Evolutionary conservation across 129 eudicot genomes (phyloP), one percentile per base, ranked within the genome.

Genomic region (Calendula officinalis): DNA sequence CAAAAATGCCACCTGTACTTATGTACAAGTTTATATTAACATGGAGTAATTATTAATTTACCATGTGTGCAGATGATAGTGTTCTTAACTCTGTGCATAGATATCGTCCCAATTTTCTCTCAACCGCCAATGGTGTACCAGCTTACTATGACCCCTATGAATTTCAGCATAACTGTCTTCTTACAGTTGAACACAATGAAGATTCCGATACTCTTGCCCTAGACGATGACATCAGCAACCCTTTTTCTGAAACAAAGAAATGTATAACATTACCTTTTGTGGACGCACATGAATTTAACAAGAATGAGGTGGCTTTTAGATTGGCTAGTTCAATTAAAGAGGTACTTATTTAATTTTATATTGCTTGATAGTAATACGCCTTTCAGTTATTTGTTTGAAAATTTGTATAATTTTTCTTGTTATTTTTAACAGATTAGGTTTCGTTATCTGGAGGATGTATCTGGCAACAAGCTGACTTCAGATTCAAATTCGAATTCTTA

Each of bases 201-300:
- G 80, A 77, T 42, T 59, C 61, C 14, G 81, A 71, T 70, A 68
- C 68, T 39, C 78, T 79, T 69, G 77, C 73, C 51, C 35, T 50
- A 50, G 60, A 76, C 11, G 86, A 78, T 42, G 86, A 81, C 33
- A 68, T 46, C 67, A 45, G 41, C 40, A 74, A 67, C 38, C 54
- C 64, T 69, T 52, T 57, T 32, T 37, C 34, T 37, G 79, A 59
- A 67, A 45, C 75, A 47, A 74, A 56, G 54, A 83, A 64, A 75
- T 91, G 98, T 59, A 27, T 57, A 67, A 45, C 82, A 64, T 63
- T 71, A 37, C 98, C 96, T 15, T 91, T 76, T 83, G 95, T 83
- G 68, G 76, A 56, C 34, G 67, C 81, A 16, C 59, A 70, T 56
- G 80, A 71, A 64, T 85, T 83, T 52, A 72, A 67, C 14, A 67